Conservation (phyloP, 163 green algal species). For the Scenedesmus sp. region DNA sequence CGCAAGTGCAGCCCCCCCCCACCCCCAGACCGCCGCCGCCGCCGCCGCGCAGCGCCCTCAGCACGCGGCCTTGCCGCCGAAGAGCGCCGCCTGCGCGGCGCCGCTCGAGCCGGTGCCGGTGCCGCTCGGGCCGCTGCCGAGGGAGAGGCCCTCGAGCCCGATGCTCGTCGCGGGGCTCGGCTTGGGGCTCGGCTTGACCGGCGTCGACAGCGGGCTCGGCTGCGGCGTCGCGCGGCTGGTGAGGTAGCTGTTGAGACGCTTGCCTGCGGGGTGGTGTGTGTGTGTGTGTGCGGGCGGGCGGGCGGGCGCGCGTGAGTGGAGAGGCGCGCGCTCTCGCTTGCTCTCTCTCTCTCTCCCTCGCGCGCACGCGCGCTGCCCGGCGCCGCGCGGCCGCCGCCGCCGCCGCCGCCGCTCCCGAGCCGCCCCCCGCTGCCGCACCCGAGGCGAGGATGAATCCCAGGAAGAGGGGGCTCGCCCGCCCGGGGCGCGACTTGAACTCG, state of each 20-base stretch:
- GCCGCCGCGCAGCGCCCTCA: not conserved
- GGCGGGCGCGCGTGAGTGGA: too few species aligned
- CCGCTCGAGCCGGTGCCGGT: slow-evolving; percentile 9
- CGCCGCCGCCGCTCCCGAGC: not conserved
- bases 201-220: slow-evolving; percentile 33
- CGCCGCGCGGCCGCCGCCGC: too few species aligned
- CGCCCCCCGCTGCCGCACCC: not conserved
- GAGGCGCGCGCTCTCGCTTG: too few species aligned
- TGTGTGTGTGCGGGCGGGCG: too few species aligned
- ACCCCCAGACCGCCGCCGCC: too few species aligned
- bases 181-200: slow-evolving; percentile 29
- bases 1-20: too few species aligned
- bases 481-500: slow-evolving; percentile 87
- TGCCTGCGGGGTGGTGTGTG: slow-evolving; percentile 18
- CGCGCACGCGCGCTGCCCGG: too few species aligned
- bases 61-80: too few species aligned
- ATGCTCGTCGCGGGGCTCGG: slow-evolving; percentile 6
- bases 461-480: slow-evolving; percentile 91
- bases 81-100: not conserved
- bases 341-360: too few species aligned
- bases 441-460: slow-evolving; percentile 88
- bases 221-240: slow-evolving; percentile 34
- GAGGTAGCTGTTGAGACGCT: slow-evolving; percentile 40
- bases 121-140: not conserved
- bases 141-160: slow-evolving; percentile 9